Conservation (phyloP, 2,329 filamentous ascomycete species). For the Botrytis squamosa region DNA sequence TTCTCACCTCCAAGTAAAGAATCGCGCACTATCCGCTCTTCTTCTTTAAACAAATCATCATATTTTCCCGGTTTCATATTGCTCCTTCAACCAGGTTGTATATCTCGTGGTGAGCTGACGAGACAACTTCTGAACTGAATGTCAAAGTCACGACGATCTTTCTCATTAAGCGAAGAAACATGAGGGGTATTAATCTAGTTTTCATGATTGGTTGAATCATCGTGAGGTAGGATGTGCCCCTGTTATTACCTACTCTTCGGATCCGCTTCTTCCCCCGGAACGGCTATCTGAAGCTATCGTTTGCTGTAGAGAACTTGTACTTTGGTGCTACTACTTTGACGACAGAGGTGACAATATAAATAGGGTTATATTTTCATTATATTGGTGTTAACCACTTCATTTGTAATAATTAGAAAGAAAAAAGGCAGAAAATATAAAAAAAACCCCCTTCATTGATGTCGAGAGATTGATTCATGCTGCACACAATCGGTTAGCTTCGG, state of each 20-base stretch:
- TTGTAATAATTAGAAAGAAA: background rate
- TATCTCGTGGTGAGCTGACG: background rate
- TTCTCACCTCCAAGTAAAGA: background rate
- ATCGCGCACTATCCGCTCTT: background rate
- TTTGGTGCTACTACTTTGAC: background rate
- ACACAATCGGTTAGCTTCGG: constrained; percentile 2
- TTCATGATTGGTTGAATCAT: background rate
- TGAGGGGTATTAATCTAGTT: constrained; percentile 11
- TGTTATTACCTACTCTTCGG: background rate
- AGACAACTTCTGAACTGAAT: background rate
- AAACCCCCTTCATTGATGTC: background rate
- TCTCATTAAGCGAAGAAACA: constrained; percentile 8
- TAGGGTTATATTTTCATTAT: background rate
- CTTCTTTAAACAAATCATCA: background rate
- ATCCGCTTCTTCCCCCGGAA: constrained; percentile 15
- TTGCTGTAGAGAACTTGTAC: background rate
- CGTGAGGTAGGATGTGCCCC: background rate
- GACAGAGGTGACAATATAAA: too few species aligned
- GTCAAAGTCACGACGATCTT: background rate
- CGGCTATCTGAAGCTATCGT: background rate
- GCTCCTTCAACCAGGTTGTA: background rate
- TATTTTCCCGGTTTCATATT: background rate
- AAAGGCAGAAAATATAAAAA: background rate
- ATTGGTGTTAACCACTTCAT: too few species aligned
- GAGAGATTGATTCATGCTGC: background rate